Percentiles rank a stretch among this genome's conserved stretches.
Conservation (phyloP, 257 asterid species). For the Haberlea rhodopensis region DNA sequence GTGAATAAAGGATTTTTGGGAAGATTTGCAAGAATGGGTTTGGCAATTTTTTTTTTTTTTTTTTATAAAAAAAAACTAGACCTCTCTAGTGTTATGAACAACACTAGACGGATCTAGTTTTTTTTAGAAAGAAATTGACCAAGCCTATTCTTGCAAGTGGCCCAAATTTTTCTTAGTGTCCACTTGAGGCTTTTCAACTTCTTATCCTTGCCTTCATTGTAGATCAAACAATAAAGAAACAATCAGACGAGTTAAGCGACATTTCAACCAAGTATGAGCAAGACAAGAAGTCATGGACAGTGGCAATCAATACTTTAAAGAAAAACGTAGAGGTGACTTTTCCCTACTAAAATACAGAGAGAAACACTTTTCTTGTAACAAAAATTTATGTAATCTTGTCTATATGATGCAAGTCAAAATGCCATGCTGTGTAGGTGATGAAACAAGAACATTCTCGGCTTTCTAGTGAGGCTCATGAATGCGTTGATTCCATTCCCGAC, state of each 20-base stretch:
- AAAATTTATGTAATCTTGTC: neutral
- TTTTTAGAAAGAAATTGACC: too few species aligned
- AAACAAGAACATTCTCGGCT: conserved; percentile 77
- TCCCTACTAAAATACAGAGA: conserved; percentile 11
- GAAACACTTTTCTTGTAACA: neutral
- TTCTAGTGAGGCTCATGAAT: conserved; percentile 85
- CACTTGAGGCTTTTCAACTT: conserved; percentile 7
- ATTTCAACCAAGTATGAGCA: conserved; percentile 66
- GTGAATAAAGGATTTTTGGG: neutral
- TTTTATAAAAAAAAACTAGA: too few species aligned
- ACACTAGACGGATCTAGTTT: too few species aligned
- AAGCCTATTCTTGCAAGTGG: too few species aligned
- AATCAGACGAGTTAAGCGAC: conserved; percentile 51
- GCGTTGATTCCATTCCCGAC: conserved; percentile 81
- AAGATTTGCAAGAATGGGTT: too few species aligned
- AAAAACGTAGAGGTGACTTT: conserved; percentile 67
- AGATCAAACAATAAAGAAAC: conserved; percentile 74
- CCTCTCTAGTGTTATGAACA: too few species aligned
- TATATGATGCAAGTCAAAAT: conserved; percentile 20
- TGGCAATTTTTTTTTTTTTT: too few species aligned
- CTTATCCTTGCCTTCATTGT: conserved; percentile 19
- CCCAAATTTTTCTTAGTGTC: neutral
- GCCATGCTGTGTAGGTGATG: conserved; percentile 54
- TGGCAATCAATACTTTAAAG: conserved; percentile 54
- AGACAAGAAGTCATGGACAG: conserved; percentile 59